Evolutionary conservation across 2,329 filamentous ascomycete genomes (phyloP).

Genomic region (Pezicula radicicola): DNA sequence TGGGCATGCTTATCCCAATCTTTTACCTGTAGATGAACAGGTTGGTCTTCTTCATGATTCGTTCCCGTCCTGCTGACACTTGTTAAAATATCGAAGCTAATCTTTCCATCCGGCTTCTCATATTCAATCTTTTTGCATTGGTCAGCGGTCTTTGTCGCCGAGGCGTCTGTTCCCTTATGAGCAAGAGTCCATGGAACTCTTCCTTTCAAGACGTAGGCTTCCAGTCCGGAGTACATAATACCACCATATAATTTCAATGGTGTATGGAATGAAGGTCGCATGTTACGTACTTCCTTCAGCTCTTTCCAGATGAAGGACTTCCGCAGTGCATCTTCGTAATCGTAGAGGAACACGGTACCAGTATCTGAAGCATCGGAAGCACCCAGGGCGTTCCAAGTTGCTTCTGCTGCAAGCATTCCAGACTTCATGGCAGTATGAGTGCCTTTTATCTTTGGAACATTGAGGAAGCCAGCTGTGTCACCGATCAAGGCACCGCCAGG

Average conservation of each 20-base stretch:
- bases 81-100: conserved; percentile 94
- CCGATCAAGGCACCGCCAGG: conserved; percentile 94
- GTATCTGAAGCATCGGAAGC: conserved; percentile 47
- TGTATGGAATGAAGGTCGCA: conserved; percentile 90
- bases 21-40: conserved; percentile 89
- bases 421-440: conserved; percentile 98
- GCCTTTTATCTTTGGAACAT: conserved; percentile 97
- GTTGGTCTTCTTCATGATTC: conserved; percentile 98
- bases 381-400: conserved; percentile 74
- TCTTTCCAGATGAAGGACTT: conserved; percentile 91
- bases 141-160: conserved; percentile 75
- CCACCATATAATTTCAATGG: conserved; percentile 87
- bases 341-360: conserved; percentile 84
- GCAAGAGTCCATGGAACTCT: conserved; percentile 88
- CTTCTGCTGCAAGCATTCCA: conserved; percentile 93
- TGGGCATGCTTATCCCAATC: conserved; percentile 91
- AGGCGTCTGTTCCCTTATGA: conserved; percentile 76
- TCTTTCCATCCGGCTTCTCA: conserved; percentile 90
- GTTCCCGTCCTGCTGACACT: conserved; percentile 94
- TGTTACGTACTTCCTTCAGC: conserved; percentile 92
- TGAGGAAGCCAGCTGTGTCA: conserved; percentile 94
- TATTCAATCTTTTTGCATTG: conserved; percentile 89
- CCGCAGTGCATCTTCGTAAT: conserved; percentile 88
- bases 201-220: conserved; percentile 84
- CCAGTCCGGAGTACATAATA: conserved; percentile 86